phyloP scores from a whole-genome alignment of 2,329 filamentous ascomycete species.

The Fusarium pseudocircinatum region DNA sequence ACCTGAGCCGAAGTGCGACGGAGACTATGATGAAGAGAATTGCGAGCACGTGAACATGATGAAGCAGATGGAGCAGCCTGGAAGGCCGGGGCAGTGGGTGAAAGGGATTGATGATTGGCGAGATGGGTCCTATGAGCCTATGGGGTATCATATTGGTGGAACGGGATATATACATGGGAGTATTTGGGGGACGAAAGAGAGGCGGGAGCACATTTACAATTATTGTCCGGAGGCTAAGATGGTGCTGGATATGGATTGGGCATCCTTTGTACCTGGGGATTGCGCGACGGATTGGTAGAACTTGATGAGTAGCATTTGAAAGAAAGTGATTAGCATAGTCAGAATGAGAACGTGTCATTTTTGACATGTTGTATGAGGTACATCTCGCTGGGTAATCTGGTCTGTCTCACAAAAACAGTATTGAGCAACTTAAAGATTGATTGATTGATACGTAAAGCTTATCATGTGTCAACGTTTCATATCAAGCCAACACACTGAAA shows the following conservation, averaged over 20 bases:
- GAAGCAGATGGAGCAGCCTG: background rate
- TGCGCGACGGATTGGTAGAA: background rate
- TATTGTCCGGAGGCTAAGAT: background rate
- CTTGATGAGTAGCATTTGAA: accelerated
- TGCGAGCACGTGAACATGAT: background rate
- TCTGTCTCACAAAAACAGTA: too few relatives aligned
- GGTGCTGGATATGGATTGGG: background rate
- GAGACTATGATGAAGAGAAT: background rate
- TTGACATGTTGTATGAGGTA: accelerated
- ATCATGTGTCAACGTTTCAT: too few relatives aligned
- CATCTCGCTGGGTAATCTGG: background rate
- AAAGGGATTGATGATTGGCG: background rate
- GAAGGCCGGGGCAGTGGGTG: background rate
- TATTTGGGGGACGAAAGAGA: background rate
- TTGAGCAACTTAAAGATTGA: too few relatives aligned
- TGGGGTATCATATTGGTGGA: background rate
- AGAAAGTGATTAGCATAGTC: accelerated
- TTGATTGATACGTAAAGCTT: too few relatives aligned
- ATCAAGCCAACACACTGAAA: too few relatives aligned
- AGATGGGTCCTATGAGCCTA: background rate
- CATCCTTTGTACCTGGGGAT: background rate
- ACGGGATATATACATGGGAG: background rate
- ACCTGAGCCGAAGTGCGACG: accelerated
- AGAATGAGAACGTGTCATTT: background rate
- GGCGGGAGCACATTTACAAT: background rate